Evolutionary conservation across 1,284 basidiomycete genomes (phyloP).

Genomic region (Fereydounia khargensis): DNA sequence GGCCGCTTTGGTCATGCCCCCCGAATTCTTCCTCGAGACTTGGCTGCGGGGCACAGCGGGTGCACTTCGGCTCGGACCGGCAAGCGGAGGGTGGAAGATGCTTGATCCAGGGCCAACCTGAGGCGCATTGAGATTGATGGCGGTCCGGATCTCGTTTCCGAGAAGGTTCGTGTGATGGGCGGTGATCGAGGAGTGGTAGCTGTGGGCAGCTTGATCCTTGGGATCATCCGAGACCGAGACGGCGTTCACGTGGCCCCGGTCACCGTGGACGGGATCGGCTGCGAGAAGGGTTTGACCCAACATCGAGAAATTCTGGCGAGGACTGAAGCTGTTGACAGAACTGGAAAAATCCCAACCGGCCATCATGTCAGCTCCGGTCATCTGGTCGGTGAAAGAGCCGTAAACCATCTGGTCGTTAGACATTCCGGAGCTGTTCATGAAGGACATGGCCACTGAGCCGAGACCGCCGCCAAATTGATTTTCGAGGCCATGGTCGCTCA

Average conservation of each 20-base stretch:
- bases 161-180: slow-evolving; percentile 39
- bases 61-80: too few species aligned
- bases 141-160: too few species aligned
- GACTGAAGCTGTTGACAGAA: too few species aligned
- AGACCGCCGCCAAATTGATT: too few species aligned
- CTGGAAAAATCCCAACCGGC: slow-evolving; percentile 3
- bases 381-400: neutral
- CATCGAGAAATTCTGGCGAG: too few species aligned
- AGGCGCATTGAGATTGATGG: too few species aligned
- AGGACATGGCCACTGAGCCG: neutral
- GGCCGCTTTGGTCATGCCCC: neutral
- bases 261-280: neutral
- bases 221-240: neutral
- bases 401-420: neutral
- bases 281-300: slow-evolving; percentile 30
- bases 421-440: too few species aligned
- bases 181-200: slow-evolving; percentile 33
- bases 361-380: slow-evolving; percentile 18
- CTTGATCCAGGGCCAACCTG: too few species aligned
- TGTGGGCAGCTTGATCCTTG: slow-evolving; percentile 1
- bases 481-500: slow-evolving; percentile 10
- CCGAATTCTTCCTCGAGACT: too few species aligned
- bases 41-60: too few species aligned
- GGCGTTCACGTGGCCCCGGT: neutral
- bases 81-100: too few species aligned